phyloP scores from a whole-genome alignment of 345 rosid genomes.

The Camelina sativa region DNA sequence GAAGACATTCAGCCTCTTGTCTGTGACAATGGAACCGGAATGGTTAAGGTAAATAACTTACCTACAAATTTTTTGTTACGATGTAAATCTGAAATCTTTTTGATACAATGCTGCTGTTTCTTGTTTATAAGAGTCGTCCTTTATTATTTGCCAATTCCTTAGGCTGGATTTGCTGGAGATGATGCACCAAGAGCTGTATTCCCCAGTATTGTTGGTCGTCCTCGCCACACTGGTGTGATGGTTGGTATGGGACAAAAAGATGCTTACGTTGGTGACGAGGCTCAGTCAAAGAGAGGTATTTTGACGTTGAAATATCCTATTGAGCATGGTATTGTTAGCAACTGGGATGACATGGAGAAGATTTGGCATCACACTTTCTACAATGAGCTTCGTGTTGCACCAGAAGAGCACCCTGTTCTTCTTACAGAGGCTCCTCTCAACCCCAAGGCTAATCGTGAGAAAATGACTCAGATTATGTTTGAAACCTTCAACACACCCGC shows the following conservation, averaged over 20 bases:
- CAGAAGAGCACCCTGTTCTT: constrained; percentile 62
- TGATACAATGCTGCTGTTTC: not conserved
- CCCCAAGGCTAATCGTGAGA: constrained; percentile 62
- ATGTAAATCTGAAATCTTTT: not conserved
- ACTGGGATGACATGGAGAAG: constrained; percentile 71
- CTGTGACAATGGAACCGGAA: constrained; percentile 68
- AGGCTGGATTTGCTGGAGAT: constrained; percentile 67
- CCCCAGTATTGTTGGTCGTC: constrained; percentile 67
- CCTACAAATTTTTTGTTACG: not conserved
- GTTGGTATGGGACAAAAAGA: constrained; percentile 72
- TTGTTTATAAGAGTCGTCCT: not conserved
- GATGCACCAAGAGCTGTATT: constrained; percentile 65
- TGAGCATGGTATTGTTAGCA: constrained; percentile 68
- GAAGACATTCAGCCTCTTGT: constrained; percentile 86
- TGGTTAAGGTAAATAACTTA: constrained; percentile 55
- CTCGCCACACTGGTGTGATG: constrained; percentile 66
- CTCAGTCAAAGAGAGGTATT: constrained; percentile 64
- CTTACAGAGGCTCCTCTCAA: constrained; percentile 61
- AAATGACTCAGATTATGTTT: constrained; percentile 63
- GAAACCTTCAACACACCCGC: constrained; percentile 57
- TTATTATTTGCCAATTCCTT: not conserved
- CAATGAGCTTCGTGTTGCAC: constrained; percentile 62
- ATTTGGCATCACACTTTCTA: constrained; percentile 69
- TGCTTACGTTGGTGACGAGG: constrained; percentile 67
- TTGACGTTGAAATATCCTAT: constrained; percentile 60